Evolutionary conservation across 148 eudicot genomes (phyloP).

Genomic region (Rhododendron molle): DNA sequence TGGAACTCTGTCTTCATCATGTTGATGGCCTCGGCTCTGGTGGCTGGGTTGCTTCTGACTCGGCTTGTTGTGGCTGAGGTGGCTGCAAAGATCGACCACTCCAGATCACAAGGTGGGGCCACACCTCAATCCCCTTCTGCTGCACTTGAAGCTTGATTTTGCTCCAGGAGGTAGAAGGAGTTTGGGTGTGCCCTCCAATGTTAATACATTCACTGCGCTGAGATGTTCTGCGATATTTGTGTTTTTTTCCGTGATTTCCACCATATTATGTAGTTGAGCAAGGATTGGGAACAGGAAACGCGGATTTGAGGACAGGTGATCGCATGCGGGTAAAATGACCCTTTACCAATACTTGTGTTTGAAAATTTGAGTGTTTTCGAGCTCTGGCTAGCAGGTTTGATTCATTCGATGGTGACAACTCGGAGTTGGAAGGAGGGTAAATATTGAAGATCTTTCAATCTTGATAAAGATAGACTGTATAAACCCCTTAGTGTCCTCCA

Average conservation of each 20-base stretch:
- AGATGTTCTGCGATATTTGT: neutral
- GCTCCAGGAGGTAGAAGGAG: neutral
- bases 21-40: constrained; percentile 78
- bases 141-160: constrained; percentile 40
- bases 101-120: constrained; percentile 25
- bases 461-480: neutral
- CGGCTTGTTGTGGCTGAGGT: constrained; percentile 74
- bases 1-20: constrained; percentile 86
- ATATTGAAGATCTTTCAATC: neutral
- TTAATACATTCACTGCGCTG: neutral
- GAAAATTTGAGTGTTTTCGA: neutral
- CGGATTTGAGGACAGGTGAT: neutral
- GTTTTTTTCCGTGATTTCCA: neutral
- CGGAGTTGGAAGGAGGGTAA: neutral
- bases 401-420: neutral
- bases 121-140: constrained; percentile 16
- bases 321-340: neutral
- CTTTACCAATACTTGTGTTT: neutral
- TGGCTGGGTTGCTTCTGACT: constrained; percentile 81
- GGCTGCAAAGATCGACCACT: constrained; percentile 45
- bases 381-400: neutral
- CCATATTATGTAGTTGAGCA: neutral
- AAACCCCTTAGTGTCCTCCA: neutral
- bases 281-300: neutral
- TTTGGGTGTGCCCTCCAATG: neutral